Conservation (phyloP, 768 basidiomycete genomes). For the Calocybe gangraenosa region DNA sequence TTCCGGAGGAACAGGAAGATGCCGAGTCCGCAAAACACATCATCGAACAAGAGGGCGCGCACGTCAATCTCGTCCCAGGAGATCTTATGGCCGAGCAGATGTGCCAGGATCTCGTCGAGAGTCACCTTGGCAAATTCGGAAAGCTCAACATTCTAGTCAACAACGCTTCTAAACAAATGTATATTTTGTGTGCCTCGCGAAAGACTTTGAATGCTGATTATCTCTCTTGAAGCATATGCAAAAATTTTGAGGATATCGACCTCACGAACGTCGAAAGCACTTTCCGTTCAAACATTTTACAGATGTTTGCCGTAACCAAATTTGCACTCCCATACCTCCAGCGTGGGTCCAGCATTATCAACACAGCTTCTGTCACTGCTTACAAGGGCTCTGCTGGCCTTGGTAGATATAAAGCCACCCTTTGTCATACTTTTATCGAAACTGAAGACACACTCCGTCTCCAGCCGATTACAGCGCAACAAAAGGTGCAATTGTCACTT, state of each 20-base stretch:
- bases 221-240: conserved; percentile 28
- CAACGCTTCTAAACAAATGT: conserved; percentile 51
- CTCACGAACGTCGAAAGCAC: conserved; percentile 36
- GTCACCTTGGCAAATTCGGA: conserved; percentile 41
- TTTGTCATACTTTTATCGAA: neutral
- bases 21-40: conserved; percentile 47
- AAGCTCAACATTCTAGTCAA: conserved; percentile 56
- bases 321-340: conserved; percentile 55
- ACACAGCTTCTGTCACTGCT: conserved; percentile 56
- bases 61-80: conserved; percentile 29
- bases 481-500: conserved; percentile 57
- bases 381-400: conserved; percentile 33
- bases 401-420: conserved; percentile 15
- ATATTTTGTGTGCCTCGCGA: conserved; percentile 5
- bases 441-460: no score
- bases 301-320: conserved; percentile 27
- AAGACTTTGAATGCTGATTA: no score
- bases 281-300: conserved; percentile 4
- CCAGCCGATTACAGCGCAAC: conserved; percentile 50
- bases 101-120: conserved; percentile 41
- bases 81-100: conserved; percentile 40
- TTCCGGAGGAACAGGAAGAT: conserved; percentile 53
- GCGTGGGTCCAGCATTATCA: conserved; percentile 56
- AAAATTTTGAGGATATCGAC: conserved; percentile 44
- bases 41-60: conserved; percentile 34